phyloP scores from a whole-genome alignment of 2,329 filamentous ascomycete genomes.

The Periconia digitata region DNA sequence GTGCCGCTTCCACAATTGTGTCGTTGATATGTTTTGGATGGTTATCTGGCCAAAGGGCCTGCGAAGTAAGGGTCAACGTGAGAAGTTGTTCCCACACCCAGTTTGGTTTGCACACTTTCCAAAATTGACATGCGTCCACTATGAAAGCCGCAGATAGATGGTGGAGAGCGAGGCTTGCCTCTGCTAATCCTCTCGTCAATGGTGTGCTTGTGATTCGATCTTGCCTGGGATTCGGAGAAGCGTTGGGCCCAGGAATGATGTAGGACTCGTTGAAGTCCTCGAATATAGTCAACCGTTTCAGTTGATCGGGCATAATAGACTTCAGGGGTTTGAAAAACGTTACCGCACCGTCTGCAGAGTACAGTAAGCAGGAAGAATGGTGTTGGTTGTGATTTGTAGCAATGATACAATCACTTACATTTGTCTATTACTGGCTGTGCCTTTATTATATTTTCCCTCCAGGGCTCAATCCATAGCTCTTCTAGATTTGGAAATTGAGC shows the following conservation, averaged over 20 bases:
- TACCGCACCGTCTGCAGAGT: background rate
- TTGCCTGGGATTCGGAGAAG: background rate
- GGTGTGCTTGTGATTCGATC: slow-evolving; percentile 2
- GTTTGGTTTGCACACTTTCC: slow-evolving; percentile 3
- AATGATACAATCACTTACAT: background rate
- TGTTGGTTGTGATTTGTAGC: background rate
- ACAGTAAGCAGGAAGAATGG: background rate
- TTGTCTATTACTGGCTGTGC: background rate
- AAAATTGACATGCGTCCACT: slow-evolving; percentile 5
- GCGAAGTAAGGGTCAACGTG: slow-evolving; percentile 6
- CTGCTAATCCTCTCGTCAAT: slow-evolving; percentile 2
- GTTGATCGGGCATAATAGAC: background rate
- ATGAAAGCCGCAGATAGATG: slow-evolving; percentile 11
- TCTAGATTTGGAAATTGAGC: slow-evolving; percentile 9
- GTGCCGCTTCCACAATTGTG: slow-evolving; percentile 3
- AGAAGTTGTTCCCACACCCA: slow-evolving; percentile 8
- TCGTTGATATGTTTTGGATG: slow-evolving; percentile 1
- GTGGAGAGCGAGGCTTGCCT: slow-evolving; percentile 9
- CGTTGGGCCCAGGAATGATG: background rate
- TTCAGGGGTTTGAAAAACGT: slow-evolving; percentile 1
- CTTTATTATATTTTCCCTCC: slow-evolving; percentile 1
- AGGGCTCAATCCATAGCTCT: slow-evolving; percentile 8
- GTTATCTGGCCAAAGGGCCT: slow-evolving; percentile 1
- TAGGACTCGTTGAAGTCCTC: slow-evolving; percentile 10
- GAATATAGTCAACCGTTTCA: slow-evolving; percentile 7